Base-by-base conservation (phyloP, 2,329 filamentous ascomycete genomes). In the Mycogone perniciosa region DNA sequence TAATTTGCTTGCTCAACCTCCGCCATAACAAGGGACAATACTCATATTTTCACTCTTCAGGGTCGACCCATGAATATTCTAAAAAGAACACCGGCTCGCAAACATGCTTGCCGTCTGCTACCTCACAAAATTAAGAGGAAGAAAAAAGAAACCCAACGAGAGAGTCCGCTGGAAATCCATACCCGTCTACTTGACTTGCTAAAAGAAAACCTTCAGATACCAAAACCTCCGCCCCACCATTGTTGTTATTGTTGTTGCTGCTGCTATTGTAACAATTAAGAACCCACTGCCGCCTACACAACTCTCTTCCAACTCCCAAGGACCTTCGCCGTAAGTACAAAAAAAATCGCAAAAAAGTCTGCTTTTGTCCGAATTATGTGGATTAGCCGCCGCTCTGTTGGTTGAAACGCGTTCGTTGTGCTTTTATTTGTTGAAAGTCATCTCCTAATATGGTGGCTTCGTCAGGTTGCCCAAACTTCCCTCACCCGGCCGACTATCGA, bases 401-500 rank as follows among this genome's bases (percentile, higher is more conserved):
- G 20, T 20, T 20, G 20, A 20, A 20, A 20, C 20, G 20, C 20
- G 20, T 20, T 20, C 3, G 20, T 20, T 20, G 20, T 20, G 20
- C 20, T 20, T 20, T 20, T 20, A 20, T 20, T 20, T 20, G 20
- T 10, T 10, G 31, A 6, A 7, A 38, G n/a, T 7, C 27, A 20
- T 20, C 20, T 20, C 49, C 59, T 64, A 79, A 57, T 79, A 79
- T 13, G 76, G 76, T 46, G 76, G 76, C 60, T 68, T 70, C 40
- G 71, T 71, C 27, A 77, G 62, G 37, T 71, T 73, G 20, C 74
- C 72, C 46, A 78, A 54, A 43, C 65, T 70, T 37, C 69, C 67
- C 59, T 79, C 76, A 26, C 69, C 72, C 2, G 67, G 66, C 13
- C 69, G 66, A 57, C 73, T 73, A 57, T 79, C 76, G 56, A 80